These are phyloP conservation scores for Tolypocladium ophioglossoides DNA, from an alignment of 2,329 filamentous ascomycete genomes.

Conservation along the genomic window DNA sequence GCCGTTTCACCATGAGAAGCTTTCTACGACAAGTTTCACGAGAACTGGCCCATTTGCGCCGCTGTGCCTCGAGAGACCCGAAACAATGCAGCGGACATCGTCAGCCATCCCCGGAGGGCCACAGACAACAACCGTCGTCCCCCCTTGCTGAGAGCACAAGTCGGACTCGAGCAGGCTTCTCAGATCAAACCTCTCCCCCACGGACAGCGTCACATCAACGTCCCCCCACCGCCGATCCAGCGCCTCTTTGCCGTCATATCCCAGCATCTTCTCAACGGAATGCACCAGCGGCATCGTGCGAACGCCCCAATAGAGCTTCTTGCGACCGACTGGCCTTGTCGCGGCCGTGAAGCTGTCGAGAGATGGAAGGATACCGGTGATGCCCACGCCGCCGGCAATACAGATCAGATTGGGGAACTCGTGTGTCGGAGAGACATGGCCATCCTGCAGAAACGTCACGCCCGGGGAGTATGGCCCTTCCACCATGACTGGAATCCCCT, in stretches of 20 bases:
- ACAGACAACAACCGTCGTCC: constrained; percentile 12
- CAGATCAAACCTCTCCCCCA: constrained; percentile 10
- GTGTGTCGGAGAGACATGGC: constrained; percentile 4
- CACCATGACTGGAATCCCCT: constrained; percentile 10
- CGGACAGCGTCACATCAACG: constrained; percentile 9
- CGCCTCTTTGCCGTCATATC: constrained; percentile 1
- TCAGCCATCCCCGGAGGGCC: constrained; percentile 12
- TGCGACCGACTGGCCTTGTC: constrained; percentile 4
- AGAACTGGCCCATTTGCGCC: constrained; percentile 3
- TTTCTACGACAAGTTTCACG: constrained; percentile 7
- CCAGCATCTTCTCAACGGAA: constrained; percentile 9
- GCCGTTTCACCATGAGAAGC: constrained; percentile 4
- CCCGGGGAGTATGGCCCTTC: constrained; percentile 10
- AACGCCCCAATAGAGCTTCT: constrained; percentile 13
- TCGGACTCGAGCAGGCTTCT: constrained; percentile 7
- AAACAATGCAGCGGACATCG: constrained; percentile 9
- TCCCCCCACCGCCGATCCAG: constrained; percentile 6
- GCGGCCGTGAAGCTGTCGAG: constrained; percentile 6
- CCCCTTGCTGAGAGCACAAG: constrained; percentile 4
- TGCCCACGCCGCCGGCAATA: constrained; percentile 19
- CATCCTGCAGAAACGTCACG: constrained; percentile 6
- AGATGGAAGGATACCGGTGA: constrained; percentile 17
- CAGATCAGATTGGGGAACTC: constrained; percentile 15
- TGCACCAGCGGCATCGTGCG: constrained; percentile 10
- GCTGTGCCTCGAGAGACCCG: constrained; percentile 2